phyloP scores from a whole-genome alignment of 306 rosid species.

The Geum urbanum region DNA sequence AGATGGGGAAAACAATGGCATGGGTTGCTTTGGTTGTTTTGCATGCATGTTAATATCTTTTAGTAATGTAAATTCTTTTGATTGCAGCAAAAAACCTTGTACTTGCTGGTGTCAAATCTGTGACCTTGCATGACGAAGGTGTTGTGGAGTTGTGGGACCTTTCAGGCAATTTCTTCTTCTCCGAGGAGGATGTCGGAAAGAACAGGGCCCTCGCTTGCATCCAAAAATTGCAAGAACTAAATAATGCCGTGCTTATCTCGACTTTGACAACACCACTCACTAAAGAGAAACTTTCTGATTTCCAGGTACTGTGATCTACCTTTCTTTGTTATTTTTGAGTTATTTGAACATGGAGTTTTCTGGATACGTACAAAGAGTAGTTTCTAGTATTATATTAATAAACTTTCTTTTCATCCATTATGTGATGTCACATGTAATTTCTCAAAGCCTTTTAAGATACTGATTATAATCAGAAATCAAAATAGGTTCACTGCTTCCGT shows the following conservation, averaged over 20 bases:
- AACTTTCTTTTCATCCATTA: no score
- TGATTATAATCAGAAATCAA: not conserved
- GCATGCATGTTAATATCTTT: not conserved
- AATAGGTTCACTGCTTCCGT: not conserved
- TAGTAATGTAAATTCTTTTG: not conserved
- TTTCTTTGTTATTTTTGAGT: not conserved
- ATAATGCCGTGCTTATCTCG: slow-evolving; percentile 18
- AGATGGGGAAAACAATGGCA: not conserved
- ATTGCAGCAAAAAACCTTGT: slow-evolving; percentile 28
- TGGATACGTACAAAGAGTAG: not conserved
- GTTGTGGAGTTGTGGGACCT: slow-evolving; percentile 25
- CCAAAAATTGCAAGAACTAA: slow-evolving; percentile 25
- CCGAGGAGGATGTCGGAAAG: slow-evolving; percentile 23
- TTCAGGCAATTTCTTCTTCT: slow-evolving; percentile 22
- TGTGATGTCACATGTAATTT: not conserved
- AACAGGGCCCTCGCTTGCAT: slow-evolving; percentile 24
- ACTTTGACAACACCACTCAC: slow-evolving; percentile 18
- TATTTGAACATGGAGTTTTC: not conserved
- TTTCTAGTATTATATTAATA: no score
- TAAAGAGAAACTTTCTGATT: slow-evolving; percentile 23
- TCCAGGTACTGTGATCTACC: slow-evolving; percentile 7
- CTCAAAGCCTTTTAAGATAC: not conserved
- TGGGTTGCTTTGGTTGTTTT: not conserved
- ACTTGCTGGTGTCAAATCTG: slow-evolving; percentile 31
- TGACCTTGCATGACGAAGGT: slow-evolving; percentile 27